Evolutionary conservation across 2,329 filamentous ascomycete genomes (phyloP).

Genomic region (Coniochaeta hoffmannii): DNA sequence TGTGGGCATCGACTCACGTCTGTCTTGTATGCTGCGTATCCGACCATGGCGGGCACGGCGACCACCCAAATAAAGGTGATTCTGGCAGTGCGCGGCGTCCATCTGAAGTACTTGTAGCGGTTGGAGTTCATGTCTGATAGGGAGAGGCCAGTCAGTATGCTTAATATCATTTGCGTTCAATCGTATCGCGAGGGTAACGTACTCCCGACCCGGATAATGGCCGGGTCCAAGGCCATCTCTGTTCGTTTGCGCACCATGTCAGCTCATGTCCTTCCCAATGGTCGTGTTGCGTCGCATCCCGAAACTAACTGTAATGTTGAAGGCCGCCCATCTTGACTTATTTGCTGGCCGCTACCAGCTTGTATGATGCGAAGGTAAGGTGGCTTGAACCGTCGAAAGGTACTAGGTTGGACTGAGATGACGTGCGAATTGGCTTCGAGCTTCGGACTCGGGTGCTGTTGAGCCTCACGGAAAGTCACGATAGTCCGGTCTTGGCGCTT

Average conservation of each 20-base stretch:
- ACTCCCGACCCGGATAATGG: conserved; percentile 37
- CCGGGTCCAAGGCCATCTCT: conserved; percentile 41
- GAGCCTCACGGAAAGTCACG: conserved; percentile 4
- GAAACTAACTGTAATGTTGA: conserved; percentile 32
- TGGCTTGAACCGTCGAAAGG: background rate
- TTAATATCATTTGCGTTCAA: background rate
- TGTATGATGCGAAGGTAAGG: background rate
- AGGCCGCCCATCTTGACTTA: conserved; percentile 33
- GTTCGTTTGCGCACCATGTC: conserved; percentile 18
- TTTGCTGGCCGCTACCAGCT: conserved; percentile 1
- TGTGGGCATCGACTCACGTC: conserved; percentile 63
- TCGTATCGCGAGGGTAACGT: conserved; percentile 18
- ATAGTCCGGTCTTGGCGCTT: conserved; percentile 1
- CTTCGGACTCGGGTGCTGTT: background rate
- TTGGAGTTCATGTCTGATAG: conserved; percentile 68
- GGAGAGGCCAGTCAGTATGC: background rate
- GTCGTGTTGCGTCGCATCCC: background rate
- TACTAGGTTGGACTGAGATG: background rate
- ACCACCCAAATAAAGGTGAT: conserved; percentile 71
- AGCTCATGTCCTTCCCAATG: conserved; percentile 11
- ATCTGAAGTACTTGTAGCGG: conserved; percentile 92
- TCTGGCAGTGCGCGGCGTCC: conserved; percentile 76
- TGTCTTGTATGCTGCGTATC: conserved; percentile 67
- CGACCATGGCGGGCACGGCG: conserved; percentile 63
- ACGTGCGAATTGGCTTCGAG: conserved; percentile 2